Conservation (phyloP, 257 asterid species). For the Pogostemon cablin region DNA sequence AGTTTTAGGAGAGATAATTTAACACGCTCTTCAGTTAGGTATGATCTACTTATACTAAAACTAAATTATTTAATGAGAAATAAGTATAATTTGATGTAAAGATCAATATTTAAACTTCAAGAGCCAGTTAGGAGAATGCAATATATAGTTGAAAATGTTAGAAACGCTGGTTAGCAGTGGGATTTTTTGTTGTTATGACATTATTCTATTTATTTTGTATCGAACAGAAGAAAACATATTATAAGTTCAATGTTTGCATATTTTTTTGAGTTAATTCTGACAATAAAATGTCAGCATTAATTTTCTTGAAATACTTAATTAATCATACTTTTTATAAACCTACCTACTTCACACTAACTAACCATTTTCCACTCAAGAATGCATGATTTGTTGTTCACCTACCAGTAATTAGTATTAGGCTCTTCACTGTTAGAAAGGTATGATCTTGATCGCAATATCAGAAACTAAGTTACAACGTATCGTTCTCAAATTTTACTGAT, state of each 20-base stretch:
- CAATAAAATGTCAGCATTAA: not conserved
- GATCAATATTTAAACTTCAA: not conserved
- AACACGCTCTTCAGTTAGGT: constrained; percentile 21
- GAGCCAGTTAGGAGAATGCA: not conserved
- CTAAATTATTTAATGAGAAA: no score
- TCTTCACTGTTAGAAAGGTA: not conserved
- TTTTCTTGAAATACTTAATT: not conserved
- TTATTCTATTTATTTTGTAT: not conserved
- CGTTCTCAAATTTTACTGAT: constrained; percentile 1
- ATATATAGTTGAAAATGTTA: not conserved
- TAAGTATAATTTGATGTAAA: not conserved
- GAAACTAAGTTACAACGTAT: not conserved
- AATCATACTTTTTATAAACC: constrained; percentile 8
- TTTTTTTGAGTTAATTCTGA: not conserved
- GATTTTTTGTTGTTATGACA: not conserved
- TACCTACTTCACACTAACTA: constrained; percentile 27
- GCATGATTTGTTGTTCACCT: constrained; percentile 59
- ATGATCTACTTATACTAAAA: not conserved
- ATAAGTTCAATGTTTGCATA: not conserved
- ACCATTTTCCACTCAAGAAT: constrained; percentile 26
- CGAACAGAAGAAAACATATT: not conserved
- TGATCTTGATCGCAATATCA: constrained; percentile 20
- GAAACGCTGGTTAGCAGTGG: not conserved
- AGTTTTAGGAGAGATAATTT: constrained; percentile 27
- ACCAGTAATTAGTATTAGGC: constrained; percentile 38